Evolutionary conservation across 2,329 filamentous ascomycete species (phyloP), one percentile per base, ranked within the genome.

Genomic region (Myotisia sp.): DNA sequence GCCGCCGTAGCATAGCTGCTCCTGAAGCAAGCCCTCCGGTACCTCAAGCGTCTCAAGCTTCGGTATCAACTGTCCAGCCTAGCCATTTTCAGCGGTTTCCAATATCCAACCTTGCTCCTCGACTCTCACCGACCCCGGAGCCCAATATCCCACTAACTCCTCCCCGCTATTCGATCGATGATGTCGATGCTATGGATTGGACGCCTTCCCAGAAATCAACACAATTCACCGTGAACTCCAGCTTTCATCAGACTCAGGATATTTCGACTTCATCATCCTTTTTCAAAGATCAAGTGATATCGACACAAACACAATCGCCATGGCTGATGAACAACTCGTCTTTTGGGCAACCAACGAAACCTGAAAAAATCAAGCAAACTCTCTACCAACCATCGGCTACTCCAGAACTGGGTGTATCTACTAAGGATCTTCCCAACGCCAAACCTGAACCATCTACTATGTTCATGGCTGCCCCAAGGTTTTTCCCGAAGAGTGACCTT

Each of bases 111-210:
- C 47, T 66, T 38, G 53, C 54, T 17, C 42, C 49, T 36, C 45
- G 33, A 10, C 49, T 33, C 21, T 37, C 48, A 29, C 39, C 46
- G 13, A 41, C 42, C 9, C 38, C 43, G 20, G 37, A 43, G 16
- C 32, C 43, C n/a, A 37, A 48, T 21, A 49, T 56, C 33, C 48
- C 49, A 29, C 47, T 54, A 13, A 59, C 58, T 13, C 56, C 55
- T 33, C 56, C 57, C 9, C 52, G 54, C 4, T 58, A 60, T 32
- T 44, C 45, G 8, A 39, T 44, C 17, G 47, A 50, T 22, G 42
- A 44, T 14, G 47, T 44, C 12, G 61, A 64, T 39, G 53, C 53
- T 26, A 67, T 67, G 64, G 64, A 67, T 39, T 67, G 64, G 64
- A 61, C 59, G 21, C 64, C 64, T n/a, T 60, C 62, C 22, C 53